These are phyloP conservation scores for Paecilomyces sp. DNA, from an alignment of 2,329 filamentous ascomycete species.

Conservation along the genomic window DNA sequence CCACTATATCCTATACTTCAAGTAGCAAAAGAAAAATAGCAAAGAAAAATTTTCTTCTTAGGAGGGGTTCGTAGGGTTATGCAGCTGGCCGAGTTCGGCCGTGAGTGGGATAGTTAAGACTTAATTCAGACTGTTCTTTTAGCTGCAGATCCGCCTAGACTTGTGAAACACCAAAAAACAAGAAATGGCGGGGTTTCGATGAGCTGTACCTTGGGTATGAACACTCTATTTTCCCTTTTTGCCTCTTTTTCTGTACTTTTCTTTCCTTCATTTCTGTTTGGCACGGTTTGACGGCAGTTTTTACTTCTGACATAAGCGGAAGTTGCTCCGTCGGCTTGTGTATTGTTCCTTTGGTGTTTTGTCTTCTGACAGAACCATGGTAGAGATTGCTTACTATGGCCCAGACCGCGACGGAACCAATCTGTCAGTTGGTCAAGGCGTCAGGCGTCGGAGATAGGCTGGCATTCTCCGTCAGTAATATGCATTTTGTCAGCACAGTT, in stretches of 20 bases:
- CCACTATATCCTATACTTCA: background rate
- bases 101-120: too few relatives aligned
- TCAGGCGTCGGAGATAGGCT: background rate
- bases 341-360: background rate
- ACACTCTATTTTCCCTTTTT: background rate
- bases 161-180: background rate
- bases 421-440: background rate
- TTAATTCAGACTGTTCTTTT: background rate
- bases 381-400: background rate
- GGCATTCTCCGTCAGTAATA: background rate
- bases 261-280: too few relatives aligned
- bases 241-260: too few relatives aligned
- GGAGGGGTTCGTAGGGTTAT: background rate
- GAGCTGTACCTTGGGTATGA: background rate
- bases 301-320: too few relatives aligned
- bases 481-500: background rate
- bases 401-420: background rate
- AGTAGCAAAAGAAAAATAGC: background rate
- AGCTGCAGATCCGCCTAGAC: background rate
- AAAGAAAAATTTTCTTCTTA: background rate
- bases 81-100: background rate
- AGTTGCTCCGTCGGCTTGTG: background rate
- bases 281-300: too few relatives aligned
- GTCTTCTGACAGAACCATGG: background rate
- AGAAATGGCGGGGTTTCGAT: background rate